phyloP scores from a whole-genome alignment of 1,139 yeast species.

The Sugiyamaella sp. region DNA sequence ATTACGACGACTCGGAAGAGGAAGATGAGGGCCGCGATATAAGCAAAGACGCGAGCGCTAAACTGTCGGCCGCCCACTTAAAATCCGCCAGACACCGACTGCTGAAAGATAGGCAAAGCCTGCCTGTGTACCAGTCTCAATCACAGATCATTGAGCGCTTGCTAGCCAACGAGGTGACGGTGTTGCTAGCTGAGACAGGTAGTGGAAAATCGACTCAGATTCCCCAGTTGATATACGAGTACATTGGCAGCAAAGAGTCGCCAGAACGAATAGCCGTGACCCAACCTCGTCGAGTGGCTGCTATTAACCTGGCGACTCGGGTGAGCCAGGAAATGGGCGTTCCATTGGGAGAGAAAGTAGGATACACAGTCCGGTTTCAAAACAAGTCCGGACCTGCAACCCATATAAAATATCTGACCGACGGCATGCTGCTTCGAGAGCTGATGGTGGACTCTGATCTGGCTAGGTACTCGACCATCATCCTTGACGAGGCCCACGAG shows the following conservation, averaged over 20 bases:
- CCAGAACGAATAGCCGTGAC: conserved; percentile 79
- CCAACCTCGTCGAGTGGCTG: conserved; percentile 98
- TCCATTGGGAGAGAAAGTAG: conserved; percentile 74
- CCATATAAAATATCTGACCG: conserved; percentile 82
- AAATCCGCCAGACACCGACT: conserved; percentile 37
- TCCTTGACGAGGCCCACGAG: conserved; percentile 97
- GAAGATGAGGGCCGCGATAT: conserved; percentile 41
- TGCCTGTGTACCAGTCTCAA: conserved; percentile 79
- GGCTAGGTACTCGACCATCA: conserved; percentile 68
- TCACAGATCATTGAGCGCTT: conserved; percentile 63
- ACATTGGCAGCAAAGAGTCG: conserved; percentile 37
- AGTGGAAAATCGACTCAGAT: conserved; percentile 96
- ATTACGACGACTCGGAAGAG: conserved; percentile 41
- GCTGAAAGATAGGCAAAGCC: conserved; percentile 44
- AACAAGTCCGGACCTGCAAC: conserved; percentile 56
- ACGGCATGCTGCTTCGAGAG: conserved; percentile 95
- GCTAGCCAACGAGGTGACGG: conserved; percentile 62
- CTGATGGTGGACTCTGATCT: conserved; percentile 74
- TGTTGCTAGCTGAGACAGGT: conserved; percentile 95
- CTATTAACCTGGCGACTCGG: conserved; percentile 89
- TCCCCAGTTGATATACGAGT: conserved; percentile 67
- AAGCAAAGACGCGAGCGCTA: neutral
- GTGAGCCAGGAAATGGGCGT: conserved; percentile 85
- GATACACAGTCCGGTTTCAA: conserved; percentile 90
- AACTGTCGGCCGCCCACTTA: neutral